Evolutionary conservation across 495 filamentous ascomycete genomes (phyloP), one percentile per base, ranked within the genome.

Genomic region (Aspergillus coremiiformis): DNA sequence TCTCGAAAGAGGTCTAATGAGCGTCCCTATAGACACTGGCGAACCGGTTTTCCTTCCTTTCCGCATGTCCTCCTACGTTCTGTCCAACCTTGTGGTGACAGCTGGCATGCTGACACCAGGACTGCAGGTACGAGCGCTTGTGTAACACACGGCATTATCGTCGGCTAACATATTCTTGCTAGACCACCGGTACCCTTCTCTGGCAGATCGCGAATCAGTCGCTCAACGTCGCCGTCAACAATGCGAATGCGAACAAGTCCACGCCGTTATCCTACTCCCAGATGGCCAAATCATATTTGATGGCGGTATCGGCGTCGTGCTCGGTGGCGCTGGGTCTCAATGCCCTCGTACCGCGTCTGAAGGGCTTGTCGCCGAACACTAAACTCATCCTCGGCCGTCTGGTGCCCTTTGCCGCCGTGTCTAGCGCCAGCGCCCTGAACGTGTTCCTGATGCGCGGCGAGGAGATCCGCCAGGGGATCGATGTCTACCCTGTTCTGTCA

Each of bases 181-280:
- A 90, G 82, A 96, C 88, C 35, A 80, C 83, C 20, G 93, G 92
- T 24, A 96, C 89, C 6, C 78, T 98, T 29, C 83, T 84, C 56
- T 98, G 93, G 93, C 93, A 98, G 74, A 83, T 96, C 49, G 82
- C 87, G 39, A 98, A 98, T 69, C 93, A 98, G 67, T 95, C 90
- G 11, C 87, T 98, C 54, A 97, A 98, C 63, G 93, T 98, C 15
- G 90, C 88, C 37, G 93, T 98, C 77, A 98, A 98, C 78, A 87
- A 80, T 67, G 84, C 90, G 64, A 98, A 98, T 69, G 86, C 93
- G 33, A 98, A 98, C 78, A 98, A 98, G 64, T 94, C 89, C 15
- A 87, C 89, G 1, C 86, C 91, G 0, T 77, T 96, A 2, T 86
- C 87, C 23, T 78, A 79, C 52, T 80, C 82, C 6, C 89, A 89